Conservation (phyloP, 257 asterid genomes). For the Echium plantagineum region DNA sequence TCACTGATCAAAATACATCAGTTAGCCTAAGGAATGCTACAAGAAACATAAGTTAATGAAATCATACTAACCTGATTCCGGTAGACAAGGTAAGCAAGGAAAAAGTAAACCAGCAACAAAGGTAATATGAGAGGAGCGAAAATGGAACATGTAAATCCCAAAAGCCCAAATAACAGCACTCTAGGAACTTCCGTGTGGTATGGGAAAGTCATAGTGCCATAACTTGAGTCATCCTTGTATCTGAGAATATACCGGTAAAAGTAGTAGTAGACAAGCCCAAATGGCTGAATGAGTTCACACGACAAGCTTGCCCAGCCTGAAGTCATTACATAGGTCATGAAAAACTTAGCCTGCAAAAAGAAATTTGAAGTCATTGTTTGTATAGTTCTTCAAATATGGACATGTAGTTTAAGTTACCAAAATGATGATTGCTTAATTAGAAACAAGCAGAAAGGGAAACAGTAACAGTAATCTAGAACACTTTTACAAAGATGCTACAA, state of each 20-base stretch:
- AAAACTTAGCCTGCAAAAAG: conserved; percentile 65
- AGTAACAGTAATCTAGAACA: neutral
- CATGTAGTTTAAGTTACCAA: neutral
- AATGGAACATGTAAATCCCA: conserved; percentile 52
- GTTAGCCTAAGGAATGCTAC: neutral
- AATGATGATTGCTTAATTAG: too few relatives aligned
- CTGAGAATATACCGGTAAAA: conserved; percentile 36
- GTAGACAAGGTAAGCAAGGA: conserved; percentile 63
- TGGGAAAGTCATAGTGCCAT: conserved; percentile 45
- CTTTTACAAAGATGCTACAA: too few relatives aligned
- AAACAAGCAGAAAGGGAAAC: neutral
- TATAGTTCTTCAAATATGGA: neutral
- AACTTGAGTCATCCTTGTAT: conserved; percentile 28
- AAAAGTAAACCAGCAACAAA: conserved; percentile 61
- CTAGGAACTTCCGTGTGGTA: conserved; percentile 85
- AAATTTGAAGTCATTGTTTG: neutral
- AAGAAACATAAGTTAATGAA: neutral
- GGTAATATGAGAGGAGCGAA: conserved; percentile 80
- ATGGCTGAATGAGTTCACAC: conserved; percentile 64
- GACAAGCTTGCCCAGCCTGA: conserved; percentile 95
- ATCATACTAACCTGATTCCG: conserved; percentile 60
- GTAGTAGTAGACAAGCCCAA: conserved; percentile 43
- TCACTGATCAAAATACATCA: neutral
- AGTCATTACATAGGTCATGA: conserved; percentile 71
- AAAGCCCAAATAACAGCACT: conserved; percentile 38